Base-by-base conservation (phyloP, 208 protist species). In the Porcisia hertigi region DNA sequence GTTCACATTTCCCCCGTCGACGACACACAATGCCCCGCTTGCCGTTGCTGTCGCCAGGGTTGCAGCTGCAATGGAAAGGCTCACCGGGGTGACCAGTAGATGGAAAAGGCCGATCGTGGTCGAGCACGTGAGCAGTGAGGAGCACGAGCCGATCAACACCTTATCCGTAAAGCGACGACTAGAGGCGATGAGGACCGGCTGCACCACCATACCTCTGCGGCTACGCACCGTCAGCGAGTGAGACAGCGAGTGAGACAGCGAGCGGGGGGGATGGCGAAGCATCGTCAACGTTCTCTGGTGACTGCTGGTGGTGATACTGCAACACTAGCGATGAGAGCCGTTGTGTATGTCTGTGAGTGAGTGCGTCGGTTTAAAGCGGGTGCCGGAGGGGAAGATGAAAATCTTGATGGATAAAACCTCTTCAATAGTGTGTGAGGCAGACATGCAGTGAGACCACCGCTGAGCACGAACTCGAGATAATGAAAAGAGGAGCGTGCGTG, bases 61-160 rank as follows among this genome's bases (percentile, higher is more conserved):
- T 49, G 90, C 88, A 0, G 75, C 74, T 3, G 80, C 88, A 63
- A 96, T 89, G 36, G 83, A 82, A 16, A 81, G 30, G 59, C 81
- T 86, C 49, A 97, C 79, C 8, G 91, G 91, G 39, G 91, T 93
- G 14, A 97, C 94, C 49, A 97, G 65, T 14, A 97, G 88, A 76
- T 97, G 94, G 39, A 96, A 97, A 20, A 97, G 81, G 5, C 74
- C 84, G 6, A 95, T 67, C 5, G 88, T 94, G 11, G 91, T 94
- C 30, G 82, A 55, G 71, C 86, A 90, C 6, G 94, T 96, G 18
- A 87, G 76, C 30, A 85, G 71, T 41, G 92, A 72, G 3, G 92
- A 86, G 72, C 58, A 82, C 49, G 90, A 80, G 6, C 94, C 94
- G 25, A 97, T 79, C 75, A 92, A 62, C 12, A 96, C 74, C 71